Evolutionary conservation across 768 basidiomycete species (phyloP).

Genomic region (Cystofilobasidium capitatum): DNA sequence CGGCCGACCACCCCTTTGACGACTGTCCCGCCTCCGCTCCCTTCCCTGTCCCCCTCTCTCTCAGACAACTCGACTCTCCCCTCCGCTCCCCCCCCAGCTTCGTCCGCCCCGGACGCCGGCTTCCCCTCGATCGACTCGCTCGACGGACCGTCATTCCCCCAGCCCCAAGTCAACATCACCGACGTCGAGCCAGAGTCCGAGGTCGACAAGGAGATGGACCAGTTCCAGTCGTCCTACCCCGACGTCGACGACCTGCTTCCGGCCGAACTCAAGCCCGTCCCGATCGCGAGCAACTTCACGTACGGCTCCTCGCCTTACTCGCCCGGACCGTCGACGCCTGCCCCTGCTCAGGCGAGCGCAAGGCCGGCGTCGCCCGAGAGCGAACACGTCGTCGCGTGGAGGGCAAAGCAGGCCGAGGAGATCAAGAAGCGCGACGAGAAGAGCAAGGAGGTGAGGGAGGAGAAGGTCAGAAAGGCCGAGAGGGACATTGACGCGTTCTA

Average conservation of each 20-base stretch:
- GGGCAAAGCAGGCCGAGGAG: slow-evolving; percentile 18
- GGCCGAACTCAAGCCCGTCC: slow-evolving; percentile 4
- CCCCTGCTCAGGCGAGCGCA: neutral
- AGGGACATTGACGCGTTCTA: slow-evolving; percentile 40
- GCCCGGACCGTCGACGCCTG: neutral
- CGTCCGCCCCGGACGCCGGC: slow-evolving; percentile 2
- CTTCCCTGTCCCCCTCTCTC: neutral
- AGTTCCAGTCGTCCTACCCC: slow-evolving; percentile 21
- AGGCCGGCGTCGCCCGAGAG: slow-evolving; percentile 11
- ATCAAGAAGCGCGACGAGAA: slow-evolving; percentile 24
- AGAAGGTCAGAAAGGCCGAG: slow-evolving; percentile 27
- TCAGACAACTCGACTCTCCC: slow-evolving; percentile 8
- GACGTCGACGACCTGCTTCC: slow-evolving; percentile 22
- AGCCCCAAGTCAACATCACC: slow-evolving; percentile 18
- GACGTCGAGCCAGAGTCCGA: neutral
- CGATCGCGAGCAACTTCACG: slow-evolving; percentile 3
- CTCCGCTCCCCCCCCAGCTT: neutral
- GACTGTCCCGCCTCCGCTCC: neutral
- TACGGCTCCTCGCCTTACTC: slow-evolving; percentile 26
- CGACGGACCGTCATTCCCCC: neutral
- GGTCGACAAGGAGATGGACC: slow-evolving; percentile 13
- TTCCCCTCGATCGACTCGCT: slow-evolving; percentile 19
- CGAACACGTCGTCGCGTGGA: slow-evolving; percentile 19
- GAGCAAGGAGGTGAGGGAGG: slow-evolving; percentile 19
- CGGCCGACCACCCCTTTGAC: neutral